Percentiles rank a stretch among this genome's conserved stretches.
phyloP scores from a whole-genome alignment of 371 early-diverging fungal species.

The Dentiscutata heterogama region DNA sequence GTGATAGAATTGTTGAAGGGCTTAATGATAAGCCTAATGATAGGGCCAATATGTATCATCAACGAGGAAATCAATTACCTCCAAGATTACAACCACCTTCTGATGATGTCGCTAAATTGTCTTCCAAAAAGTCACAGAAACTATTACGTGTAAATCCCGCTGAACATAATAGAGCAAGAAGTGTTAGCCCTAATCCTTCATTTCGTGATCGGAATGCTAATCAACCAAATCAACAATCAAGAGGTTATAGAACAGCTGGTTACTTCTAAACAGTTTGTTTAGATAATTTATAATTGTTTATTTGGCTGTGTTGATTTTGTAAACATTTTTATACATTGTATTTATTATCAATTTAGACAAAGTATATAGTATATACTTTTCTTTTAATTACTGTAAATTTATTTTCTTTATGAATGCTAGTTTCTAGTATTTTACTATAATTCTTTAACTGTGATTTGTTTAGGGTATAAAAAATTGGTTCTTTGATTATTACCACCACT shows the following conservation, averaged over 20 bases:
- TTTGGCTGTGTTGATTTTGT: too few species aligned
- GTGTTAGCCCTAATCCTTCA: constrained; percentile 39
- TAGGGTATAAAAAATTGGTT: too few species aligned
- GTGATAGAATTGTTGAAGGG: too few species aligned
- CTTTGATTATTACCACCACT: too few species aligned
- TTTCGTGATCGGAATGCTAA: background rate
- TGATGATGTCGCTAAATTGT: background rate
- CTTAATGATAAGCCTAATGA: background rate
- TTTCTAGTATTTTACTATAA: too few species aligned
- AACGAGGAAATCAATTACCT: background rate
- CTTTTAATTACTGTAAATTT: too few species aligned
- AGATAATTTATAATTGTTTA: too few species aligned
- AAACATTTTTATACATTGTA: too few species aligned
- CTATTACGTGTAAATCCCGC: background rate
- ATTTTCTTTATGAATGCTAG: too few species aligned
- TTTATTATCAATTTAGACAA: too few species aligned
- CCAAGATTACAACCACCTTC: background rate
- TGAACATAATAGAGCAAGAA: constrained; percentile 19
- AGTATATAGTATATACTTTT: too few species aligned
- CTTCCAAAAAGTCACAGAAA: background rate
- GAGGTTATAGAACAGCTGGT: background rate
- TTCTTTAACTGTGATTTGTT: too few species aligned
- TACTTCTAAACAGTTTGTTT: background rate
- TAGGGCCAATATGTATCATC: background rate
- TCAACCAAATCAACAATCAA: background rate